These are phyloP conservation scores for Scolecobasidium constrictum DNA, from an alignment of 2,329 filamentous ascomycete genomes.

Conservation along the genomic window DNA sequence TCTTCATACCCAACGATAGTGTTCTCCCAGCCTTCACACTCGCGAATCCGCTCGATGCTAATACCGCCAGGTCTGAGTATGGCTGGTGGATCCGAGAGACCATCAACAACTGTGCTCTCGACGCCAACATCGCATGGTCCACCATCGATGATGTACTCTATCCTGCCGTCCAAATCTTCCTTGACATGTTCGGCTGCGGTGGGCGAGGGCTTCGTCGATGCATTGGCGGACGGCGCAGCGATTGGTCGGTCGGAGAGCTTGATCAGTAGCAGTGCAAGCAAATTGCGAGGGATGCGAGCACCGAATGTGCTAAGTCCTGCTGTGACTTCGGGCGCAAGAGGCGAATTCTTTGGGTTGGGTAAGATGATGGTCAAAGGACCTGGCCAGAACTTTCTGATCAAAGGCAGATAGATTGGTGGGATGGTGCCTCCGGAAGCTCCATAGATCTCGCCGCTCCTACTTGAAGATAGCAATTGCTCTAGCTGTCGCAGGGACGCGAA, in stretches of 20 bases:
- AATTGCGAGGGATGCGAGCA: slow-evolving; percentile 75
- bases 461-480: slow-evolving; percentile 43
- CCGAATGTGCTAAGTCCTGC: slow-evolving; percentile 78
- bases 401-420: slow-evolving; percentile 62
- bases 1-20: slow-evolving; percentile 73
- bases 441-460: not conserved
- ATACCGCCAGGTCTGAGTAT: slow-evolving; percentile 82
- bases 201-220: slow-evolving; percentile 83
- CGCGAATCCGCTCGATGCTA: slow-evolving; percentile 65
- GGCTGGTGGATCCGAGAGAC: slow-evolving; percentile 67
- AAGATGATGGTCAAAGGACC: slow-evolving; percentile 87
- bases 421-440: slow-evolving; percentile 34
- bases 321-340: slow-evolving; percentile 83
- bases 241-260: slow-evolving; percentile 66
- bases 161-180: slow-evolving; percentile 71
- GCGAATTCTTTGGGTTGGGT: slow-evolving; percentile 57
- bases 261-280: slow-evolving; percentile 82
- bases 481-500: slow-evolving; percentile 73
- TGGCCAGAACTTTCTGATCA: slow-evolving; percentile 85
- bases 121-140: slow-evolving; percentile 81
- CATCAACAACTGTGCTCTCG: slow-evolving; percentile 94
- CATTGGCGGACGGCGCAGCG: slow-evolving; percentile 88
- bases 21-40: slow-evolving; percentile 69
- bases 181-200: slow-evolving; percentile 83
- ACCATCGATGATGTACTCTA: slow-evolving; percentile 81